Evolutionary conservation across 306 rosid genomes (phyloP).

Genomic region (Sesbania bispinosa): DNA sequence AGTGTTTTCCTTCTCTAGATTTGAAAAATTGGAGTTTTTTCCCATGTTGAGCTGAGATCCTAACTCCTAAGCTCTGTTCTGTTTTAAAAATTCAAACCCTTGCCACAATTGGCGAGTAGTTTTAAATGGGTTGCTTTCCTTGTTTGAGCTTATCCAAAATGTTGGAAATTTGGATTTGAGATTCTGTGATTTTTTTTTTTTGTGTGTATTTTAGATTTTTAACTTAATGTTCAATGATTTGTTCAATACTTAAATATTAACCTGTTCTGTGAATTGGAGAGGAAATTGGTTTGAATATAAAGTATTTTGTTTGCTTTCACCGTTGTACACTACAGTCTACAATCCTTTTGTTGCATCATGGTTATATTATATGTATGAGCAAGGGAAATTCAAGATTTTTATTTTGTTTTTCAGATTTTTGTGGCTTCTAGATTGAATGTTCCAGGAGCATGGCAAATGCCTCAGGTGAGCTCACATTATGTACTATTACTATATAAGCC

Average conservation of each 20-base stretch:
- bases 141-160: slow-evolving; percentile 8
- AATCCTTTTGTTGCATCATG: not conserved
- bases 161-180: not conserved
- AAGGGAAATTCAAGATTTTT: not conserved
- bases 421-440: slow-evolving; percentile 95
- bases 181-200: not conserved
- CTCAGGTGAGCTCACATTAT: slow-evolving; percentile 65
- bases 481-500: not conserved
- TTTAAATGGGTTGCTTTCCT: not conserved
- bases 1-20: slow-evolving; percentile 16
- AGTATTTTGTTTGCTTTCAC: no score
- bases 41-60: no score
- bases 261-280: not conserved
- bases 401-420: slow-evolving; percentile 55
- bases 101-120: not conserved
- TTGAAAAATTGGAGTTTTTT: slow-evolving; percentile 15
- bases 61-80: slow-evolving; percentile 8
- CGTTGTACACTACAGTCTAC: not conserved
- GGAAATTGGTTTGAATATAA: not conserved
- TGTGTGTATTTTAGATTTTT: not conserved
- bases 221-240: not conserved
- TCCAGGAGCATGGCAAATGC: slow-evolving; percentile 99
- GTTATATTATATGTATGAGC: not conserved
- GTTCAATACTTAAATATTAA: not conserved
- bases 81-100: not conserved